These are phyloP conservation scores for Colletotrichum musae DNA, from an alignment of 2,329 filamentous ascomycete species.

Conservation along the genomic window DNA sequence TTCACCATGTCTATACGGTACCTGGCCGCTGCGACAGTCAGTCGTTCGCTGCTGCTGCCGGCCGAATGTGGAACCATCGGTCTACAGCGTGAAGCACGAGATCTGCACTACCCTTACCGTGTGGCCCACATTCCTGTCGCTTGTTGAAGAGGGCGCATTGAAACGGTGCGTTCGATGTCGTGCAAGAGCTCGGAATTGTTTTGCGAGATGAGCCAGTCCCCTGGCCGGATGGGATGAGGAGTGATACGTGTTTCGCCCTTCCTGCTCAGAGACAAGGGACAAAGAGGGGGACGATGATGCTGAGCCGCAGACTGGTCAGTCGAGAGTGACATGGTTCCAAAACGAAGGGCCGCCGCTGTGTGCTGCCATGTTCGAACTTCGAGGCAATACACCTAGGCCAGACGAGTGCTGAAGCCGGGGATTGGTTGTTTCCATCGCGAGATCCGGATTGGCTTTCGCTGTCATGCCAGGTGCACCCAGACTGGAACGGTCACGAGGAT, in stretches of 20 bases:
- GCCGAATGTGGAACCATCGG: constrained; percentile 24
- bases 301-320: constrained; percentile 15
- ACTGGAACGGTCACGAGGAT: constrained; percentile 33
- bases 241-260: constrained; percentile 17
- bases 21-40: too few species aligned
- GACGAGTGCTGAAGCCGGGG: constrained; percentile 7
- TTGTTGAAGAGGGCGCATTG: background rate
- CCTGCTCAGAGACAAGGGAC: constrained; percentile 10
- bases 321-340: constrained; percentile 23
- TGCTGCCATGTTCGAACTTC: constrained; percentile 10
- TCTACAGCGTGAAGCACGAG: constrained; percentile 25
- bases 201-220: constrained; percentile 1
- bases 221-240: constrained; percentile 10
- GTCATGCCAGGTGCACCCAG: constrained; percentile 35
- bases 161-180: background rate
- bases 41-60: constrained; percentile 11
- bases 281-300: constrained; percentile 21
- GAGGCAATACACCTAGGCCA: background rate
- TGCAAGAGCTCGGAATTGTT: constrained; percentile 11
- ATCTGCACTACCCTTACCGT: constrained; percentile 21
- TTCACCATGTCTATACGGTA: too few species aligned
- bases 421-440: constrained; percentile 30
- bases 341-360: background rate
- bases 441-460: constrained; percentile 32
- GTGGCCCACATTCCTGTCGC: background rate